These are phyloP conservation scores for Aureobasidium sp. DNA, from an alignment of 2,329 filamentous ascomycete species.

Conservation along the genomic window DNA sequence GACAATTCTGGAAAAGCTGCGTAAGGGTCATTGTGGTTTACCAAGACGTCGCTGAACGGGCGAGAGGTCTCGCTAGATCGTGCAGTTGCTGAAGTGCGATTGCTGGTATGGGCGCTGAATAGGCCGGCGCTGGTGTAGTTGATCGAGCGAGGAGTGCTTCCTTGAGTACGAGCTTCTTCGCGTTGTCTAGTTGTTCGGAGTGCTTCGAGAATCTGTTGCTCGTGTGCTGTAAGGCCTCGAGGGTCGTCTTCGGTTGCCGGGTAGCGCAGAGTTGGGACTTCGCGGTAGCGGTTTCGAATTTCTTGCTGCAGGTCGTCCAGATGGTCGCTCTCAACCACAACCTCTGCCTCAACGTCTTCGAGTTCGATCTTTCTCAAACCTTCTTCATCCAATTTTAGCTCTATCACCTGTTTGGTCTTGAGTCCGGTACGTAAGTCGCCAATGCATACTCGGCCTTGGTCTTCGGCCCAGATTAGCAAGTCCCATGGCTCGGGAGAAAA, in stretches of 20 bases:
- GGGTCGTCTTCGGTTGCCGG: conserved; percentile 32
- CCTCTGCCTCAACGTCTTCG: conserved; percentile 24
- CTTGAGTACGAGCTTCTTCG: conserved; percentile 32
- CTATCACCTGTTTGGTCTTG: conserved; percentile 58
- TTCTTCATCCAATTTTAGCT: conserved; percentile 50
- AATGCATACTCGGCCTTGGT: conserved; percentile 66
- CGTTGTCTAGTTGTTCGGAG: conserved; percentile 35
- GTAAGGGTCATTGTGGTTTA: conserved; percentile 9
- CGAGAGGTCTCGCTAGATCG: background rate
- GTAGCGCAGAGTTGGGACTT: conserved; percentile 15
- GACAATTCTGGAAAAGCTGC: conserved; percentile 8
- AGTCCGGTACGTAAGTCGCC: conserved; percentile 64
- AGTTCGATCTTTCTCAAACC: conserved; percentile 50
- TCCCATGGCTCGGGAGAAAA: conserved; percentile 89
- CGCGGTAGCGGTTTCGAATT: conserved; percentile 35
- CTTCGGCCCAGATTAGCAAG: conserved; percentile 88
- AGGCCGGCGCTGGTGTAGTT: conserved; percentile 32
- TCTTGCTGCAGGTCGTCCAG: conserved; percentile 40
- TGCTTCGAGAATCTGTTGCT: conserved; percentile 39
- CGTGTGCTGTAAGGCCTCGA: conserved; percentile 36
- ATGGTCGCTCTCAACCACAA: conserved; percentile 27
- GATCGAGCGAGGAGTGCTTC: conserved; percentile 30
- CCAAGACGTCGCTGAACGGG: conserved; percentile 1
- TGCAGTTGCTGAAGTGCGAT: background rate
- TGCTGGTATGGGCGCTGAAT: conserved; percentile 16